A percentile compares a stretch with the other conserved stretches of the same genome.
Conservation (phyloP, 768 basidiomycete genomes). For the Obba rivulosa region DNA sequence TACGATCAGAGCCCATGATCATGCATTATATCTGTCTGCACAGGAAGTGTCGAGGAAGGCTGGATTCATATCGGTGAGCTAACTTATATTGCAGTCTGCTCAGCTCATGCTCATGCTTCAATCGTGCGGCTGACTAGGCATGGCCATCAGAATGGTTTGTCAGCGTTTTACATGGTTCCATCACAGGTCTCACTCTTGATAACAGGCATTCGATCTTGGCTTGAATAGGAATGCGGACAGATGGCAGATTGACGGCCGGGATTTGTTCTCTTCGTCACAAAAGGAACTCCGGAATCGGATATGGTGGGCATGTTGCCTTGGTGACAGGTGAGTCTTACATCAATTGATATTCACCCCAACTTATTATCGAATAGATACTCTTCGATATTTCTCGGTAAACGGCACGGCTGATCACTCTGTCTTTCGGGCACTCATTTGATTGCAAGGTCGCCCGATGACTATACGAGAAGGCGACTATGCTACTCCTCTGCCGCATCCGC, state of each 20-base stretch:
- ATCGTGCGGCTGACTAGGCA: slow-evolving; percentile 20
- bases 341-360: slow-evolving; percentile 1
- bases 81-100: too few relatives aligned
- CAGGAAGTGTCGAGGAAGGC: slow-evolving; percentile 69
- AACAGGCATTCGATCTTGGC: slow-evolving; percentile 73
- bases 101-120: too few relatives aligned
- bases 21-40: neutral
- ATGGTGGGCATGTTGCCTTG: slow-evolving; percentile 76
- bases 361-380: slow-evolving; percentile 41
- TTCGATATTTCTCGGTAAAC: slow-evolving; percentile 63
- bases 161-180: neutral
- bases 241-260: slow-evolving; percentile 59
- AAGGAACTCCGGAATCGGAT: slow-evolving; percentile 67
- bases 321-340: slow-evolving; percentile 50
- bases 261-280: slow-evolving; percentile 57
- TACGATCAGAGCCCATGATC: neutral
- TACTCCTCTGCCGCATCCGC: slow-evolving; percentile 52
- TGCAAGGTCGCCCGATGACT: slow-evolving; percentile 56
- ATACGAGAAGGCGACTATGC: slow-evolving; percentile 71
- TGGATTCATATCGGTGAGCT: slow-evolving; percentile 70
- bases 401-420: neutral
- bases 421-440: slow-evolving; percentile 4
- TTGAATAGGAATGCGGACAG: slow-evolving; percentile 72
- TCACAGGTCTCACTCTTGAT: neutral
- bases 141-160: slow-evolving; percentile 71